Base-by-base conservation (phyloP, 805 yeast genomes). In the Kuraishia cidri region DNA sequence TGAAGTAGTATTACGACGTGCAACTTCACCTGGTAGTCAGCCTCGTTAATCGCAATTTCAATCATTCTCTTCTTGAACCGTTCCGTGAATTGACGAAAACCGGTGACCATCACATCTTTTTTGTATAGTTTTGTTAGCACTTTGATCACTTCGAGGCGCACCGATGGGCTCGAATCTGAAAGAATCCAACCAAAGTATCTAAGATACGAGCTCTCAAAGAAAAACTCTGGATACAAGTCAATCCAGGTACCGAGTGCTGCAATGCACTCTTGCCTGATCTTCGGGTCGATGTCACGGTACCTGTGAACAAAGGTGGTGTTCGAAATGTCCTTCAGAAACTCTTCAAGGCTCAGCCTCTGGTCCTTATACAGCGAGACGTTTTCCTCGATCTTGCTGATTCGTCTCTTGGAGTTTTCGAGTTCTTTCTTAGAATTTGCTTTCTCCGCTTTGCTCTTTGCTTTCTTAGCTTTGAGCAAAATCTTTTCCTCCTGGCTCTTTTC, bases 131-230 rank as follows among this genome's bases (percentile, higher is more conserved):
- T 74, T 9, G 61, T 50, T 28, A 87, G 55, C 4, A 69, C 64
- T 42, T 64, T 72, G 17, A 81, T 48, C 2, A 76, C 87, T 43
- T 82, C 86, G 6, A 64, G 49, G 42, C 94, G 66, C 1, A 84
- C 94, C 3, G 49, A 40, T 8, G 69, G 53, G 11, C 71, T 66
- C 2, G 73, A 61, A 47, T 87, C 96, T n/a, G 88, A 76, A 26
- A 88, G 58, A 22, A 84, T 61, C 94, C 94, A 82, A 4, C 95
- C 95, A 46, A 82, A 67, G 52, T 82, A 84, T 40, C 87, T 69
- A 40, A 86, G 62, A 46, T 76, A 84, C 1, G 77, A 61, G 9
- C 79, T 76, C 38, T 75, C 81, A 41, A 81, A 69, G 45, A 82
- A 86, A 34, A 64, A 58, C 36, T 80, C 87, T 0, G 95, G 94